Percentiles rank a stretch among this genome's conserved stretches.
Evolutionary conservation across 495 filamentous ascomycete genomes (phyloP).

Genomic region (Talaromyces ruber): DNA sequence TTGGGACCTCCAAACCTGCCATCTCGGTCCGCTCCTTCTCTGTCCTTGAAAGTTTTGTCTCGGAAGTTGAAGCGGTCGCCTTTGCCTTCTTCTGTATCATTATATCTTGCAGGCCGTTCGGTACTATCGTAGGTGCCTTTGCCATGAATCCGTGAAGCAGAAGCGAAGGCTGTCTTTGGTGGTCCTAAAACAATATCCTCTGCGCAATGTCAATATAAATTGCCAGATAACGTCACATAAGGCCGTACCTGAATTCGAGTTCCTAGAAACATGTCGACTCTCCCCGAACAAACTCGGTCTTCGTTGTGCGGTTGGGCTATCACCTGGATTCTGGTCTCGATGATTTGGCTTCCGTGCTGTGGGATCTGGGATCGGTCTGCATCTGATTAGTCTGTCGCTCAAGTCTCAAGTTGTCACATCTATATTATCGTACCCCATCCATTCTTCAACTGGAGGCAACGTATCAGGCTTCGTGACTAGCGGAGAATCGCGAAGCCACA

Average conservation of each 20-base stretch:
- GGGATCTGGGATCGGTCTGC: constrained; percentile 37
- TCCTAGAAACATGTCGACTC: constrained; percentile 52
- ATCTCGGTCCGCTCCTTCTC: constrained; percentile 33
- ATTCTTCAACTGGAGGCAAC: constrained; percentile 87
- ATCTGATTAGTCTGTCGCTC: constrained; percentile 12
- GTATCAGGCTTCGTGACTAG: constrained; percentile 71
- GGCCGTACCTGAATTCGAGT: constrained; percentile 47
- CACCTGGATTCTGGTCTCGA: constrained; percentile 32
- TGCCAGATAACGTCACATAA: constrained; percentile 11
- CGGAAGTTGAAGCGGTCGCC: constrained; percentile 57
- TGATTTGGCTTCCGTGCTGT: constrained; percentile 35
- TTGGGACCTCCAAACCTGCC: constrained; percentile 26
- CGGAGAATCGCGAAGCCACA: constrained; percentile 70
- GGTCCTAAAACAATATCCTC: constrained; percentile 88
- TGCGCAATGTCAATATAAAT: constrained; percentile 28
- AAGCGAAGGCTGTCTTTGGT: constrained; percentile 79
- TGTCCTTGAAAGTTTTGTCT: constrained; percentile 41
- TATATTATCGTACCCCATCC: constrained; percentile 77
- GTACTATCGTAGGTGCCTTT: constrained; percentile 45
- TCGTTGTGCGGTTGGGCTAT: constrained; percentile 33
- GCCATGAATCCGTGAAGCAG: constrained; percentile 55
- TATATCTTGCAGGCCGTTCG: constrained; percentile 34
- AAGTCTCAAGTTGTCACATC: constrained; percentile 1
- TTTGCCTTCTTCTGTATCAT: constrained; percentile 41
- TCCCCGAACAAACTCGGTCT: constrained; percentile 50